Base-by-base conservation (phyloP, 371 early-diverging fungal genomes). In the Circinella umbellata region DNA sequence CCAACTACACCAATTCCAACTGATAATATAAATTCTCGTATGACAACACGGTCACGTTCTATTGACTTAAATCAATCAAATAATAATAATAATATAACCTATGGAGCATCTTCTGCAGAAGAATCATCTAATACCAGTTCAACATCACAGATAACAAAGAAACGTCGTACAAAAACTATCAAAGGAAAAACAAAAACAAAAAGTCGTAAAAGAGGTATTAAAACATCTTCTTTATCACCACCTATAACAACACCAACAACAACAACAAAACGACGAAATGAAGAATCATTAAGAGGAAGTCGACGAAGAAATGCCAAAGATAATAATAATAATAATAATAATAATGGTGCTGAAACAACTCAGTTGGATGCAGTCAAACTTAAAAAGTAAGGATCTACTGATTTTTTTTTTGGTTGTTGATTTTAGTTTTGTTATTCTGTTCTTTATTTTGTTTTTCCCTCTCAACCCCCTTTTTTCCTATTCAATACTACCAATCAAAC, bases 1-100 rank as follows among this genome's bases (percentile, higher is more conserved):
- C 7, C 46, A 14, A 59, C 15, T 17, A n/a, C 51, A 13, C 4
- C 51, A 0, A n/a, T 27, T 57, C 4, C 46, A 7, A 55, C n/a
- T 38, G 35, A 59, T 20, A 64, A 59, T 46, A 34, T 48, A n/a
- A 47, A 20, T 18, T 35, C 47, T 34, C 70, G 65, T 47, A 64
- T 69, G 70, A 65, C 70, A 46, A 69, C 70, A 64, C 70, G 70
- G 47, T 69, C 70, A 13, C 64, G 65, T 20, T 69, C 70, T 15
- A 65, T 62, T 46, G 70, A 69, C 39, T 39, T 59, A 51, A 64
- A 61, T 47, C 53, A 49, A 64, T 57, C 64, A 35, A 47, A 68
- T 27, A 27, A 27, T 27, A 47, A 68, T 27, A 27, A 27, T 27
- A 27, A 27, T 27, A 27, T 27, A 27, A 27, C 27, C 27, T 27